These are phyloP conservation scores for Anthracocystis walkeri DNA, from an alignment of 1,284 basidiomycete genomes.

Conservation along the genomic window DNA sequence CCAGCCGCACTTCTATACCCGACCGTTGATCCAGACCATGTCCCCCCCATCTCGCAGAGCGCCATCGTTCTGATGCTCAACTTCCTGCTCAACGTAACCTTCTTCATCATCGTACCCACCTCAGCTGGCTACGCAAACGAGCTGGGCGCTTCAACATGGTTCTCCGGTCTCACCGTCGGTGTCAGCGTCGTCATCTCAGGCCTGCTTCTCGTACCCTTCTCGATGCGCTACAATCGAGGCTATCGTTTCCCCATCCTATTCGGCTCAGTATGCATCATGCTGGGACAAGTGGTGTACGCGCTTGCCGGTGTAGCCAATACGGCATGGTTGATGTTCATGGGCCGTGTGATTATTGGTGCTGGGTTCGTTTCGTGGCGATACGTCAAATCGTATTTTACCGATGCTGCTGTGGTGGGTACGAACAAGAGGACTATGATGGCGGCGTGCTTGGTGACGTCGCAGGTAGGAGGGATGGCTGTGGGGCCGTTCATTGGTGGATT, in stretches of 20 bases:
- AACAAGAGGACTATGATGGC: conserved; percentile 47
- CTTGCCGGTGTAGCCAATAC: conserved; percentile 40
- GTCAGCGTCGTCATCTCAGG: conserved; percentile 41
- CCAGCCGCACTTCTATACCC: background rate
- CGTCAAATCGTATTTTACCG: conserved; percentile 51
- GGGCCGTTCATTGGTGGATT: conserved; percentile 48
- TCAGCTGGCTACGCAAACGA: conserved; percentile 44
- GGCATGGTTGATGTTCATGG: conserved; percentile 50
- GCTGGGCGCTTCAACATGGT: conserved; percentile 52
- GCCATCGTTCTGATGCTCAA: conserved; percentile 43
- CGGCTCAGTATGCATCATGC: conserved; percentile 38
- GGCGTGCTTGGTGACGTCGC: conserved; percentile 50
- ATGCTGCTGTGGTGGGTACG: conserved; percentile 42
- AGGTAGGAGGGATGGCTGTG: conserved; percentile 52
- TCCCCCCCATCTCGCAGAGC: conserved; percentile 36
- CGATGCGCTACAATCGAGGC: conserved; percentile 26
- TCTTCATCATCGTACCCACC: conserved; percentile 58
- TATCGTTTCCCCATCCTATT: conserved; percentile 47
- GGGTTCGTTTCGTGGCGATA: conserved; percentile 53
- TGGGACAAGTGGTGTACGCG: conserved; percentile 47
- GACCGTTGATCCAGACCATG: conserved; percentile 23
- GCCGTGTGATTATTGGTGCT: conserved; percentile 38
- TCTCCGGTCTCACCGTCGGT: conserved; percentile 52
- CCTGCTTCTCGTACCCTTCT: conserved; percentile 45
- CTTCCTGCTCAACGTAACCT: conserved; percentile 53